These are phyloP conservation scores for Erysimum pusillum DNA, from an alignment of 441 rosid species.

Conservation along the genomic window DNA sequence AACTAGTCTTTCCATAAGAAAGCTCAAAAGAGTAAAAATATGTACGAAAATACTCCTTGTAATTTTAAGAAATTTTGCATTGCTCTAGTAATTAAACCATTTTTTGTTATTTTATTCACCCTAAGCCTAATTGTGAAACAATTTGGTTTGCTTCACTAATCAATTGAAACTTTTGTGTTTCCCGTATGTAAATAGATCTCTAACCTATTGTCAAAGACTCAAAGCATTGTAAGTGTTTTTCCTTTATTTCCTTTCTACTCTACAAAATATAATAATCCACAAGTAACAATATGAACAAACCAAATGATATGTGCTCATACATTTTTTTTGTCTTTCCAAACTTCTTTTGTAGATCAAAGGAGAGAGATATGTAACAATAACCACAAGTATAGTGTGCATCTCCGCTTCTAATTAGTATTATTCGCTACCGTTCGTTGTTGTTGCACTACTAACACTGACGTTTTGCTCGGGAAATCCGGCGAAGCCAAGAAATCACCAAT, in stretches of 20 bases:
- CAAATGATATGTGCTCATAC: background rate
- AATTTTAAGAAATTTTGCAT: too few species aligned
- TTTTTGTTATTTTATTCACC: too few species aligned
- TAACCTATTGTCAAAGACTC: background rate
- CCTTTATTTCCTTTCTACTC: background rate
- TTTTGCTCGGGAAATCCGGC: conserved; percentile 47
- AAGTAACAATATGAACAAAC: conserved; percentile 4
- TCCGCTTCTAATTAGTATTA: conserved; percentile 7
- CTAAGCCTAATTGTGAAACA: too few species aligned
- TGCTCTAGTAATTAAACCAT: too few species aligned
- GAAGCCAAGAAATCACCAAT: conserved; percentile 59
- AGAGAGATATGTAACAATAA: conserved; percentile 11
- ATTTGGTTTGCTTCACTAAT: too few species aligned
- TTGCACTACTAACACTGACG: conserved; percentile 45
- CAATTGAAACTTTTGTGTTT: too few species aligned
- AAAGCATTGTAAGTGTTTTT: background rate
- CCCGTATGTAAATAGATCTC: too few species aligned
- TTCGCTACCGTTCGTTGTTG: conserved; percentile 39
- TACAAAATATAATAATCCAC: background rate
- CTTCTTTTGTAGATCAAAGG: conserved; percentile 9
- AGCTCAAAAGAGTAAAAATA: too few species aligned
- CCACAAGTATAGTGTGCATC: background rate
- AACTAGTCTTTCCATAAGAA: too few species aligned
- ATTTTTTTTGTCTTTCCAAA: background rate
- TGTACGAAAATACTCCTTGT: too few species aligned